Base-by-base conservation (phyloP, 208 protist genomes). In the Histomonas meleagridis region DNA sequence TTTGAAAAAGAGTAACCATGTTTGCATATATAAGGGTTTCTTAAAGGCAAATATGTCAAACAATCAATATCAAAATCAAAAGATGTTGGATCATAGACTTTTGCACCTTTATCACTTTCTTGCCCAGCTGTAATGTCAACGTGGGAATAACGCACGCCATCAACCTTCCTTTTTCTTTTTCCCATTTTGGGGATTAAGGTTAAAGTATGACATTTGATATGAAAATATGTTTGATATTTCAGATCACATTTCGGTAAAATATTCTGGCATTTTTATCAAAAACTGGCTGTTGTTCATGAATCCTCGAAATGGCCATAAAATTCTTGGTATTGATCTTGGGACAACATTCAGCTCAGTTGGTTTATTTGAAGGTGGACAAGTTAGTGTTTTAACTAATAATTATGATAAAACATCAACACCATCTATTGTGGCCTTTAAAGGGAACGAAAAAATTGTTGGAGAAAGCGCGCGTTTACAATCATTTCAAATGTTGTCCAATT, bases 401-500 rank as follows among this genome's bases (percentile, higher is more conserved):
- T n/a, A n/a, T n/a, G n/a, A n/a, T 62, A 94, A 94, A 92, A 90
- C 93, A 76, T 94, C 93, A 46, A 95, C 94, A n/a, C 94, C 94
- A 32, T 95, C 93, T 62, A 95, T 94, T 72, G 94, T 95, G 60
- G 94, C 93, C 28, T 95, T 95, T 93, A 95, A 94, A 18, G 93
- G 95, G n/a, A n/a, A n/a, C n/a, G n/a, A n/a, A n/a, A n/a, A n/a
- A n/a, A n/a, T n/a, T n/a, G n/a, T n/a, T n/a, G n/a, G n/a, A n/a
- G n/a, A n/a, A n/a, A n/a, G n/a, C n/a, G n/a, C n/a, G n/a, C n/a
- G n/a, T n/a, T n/a, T n/a, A n/a, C n/a, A n/a, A n/a, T n/a, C n/a
- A n/a, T n/a, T n/a, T n/a, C n/a, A n/a, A n/a, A n/a, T n/a, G n/a
- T n/a, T n/a, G n/a, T n/a, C n/a, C n/a, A n/a, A 72, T 2, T 72